Base-by-base conservation (phyloP, 495 filamentous ascomycete genomes). In the Hypoxylon fragiforme region DNA sequence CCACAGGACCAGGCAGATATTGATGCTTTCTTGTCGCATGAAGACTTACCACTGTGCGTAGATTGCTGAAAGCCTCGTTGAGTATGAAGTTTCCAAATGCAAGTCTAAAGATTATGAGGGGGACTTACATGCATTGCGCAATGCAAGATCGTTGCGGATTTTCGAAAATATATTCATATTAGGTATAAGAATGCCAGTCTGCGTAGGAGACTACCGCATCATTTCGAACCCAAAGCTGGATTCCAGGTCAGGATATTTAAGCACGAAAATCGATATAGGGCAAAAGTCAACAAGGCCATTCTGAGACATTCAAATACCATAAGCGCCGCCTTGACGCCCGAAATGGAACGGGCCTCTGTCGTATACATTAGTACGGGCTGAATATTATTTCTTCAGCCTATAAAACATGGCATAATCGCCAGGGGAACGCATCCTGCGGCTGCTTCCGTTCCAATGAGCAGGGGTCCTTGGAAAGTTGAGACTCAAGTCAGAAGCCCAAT, bases 21-120 rank as follows among this genome's bases (percentile, higher is more conserved):
- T n/a, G n/a, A n/a, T n/a, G n/a, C n/a, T 9, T 28, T 28, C 24
- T 28, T 4, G 4, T 19, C 13, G 26, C n/a, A 22, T 5, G 31
- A 37, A 31, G 21, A 36, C 20, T 47, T 58, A 58, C 54, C 54
- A 58, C 52, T 58, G 54, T 15, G 32, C 54, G 15, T 58, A 58
- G 1, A 58, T 42, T 14, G 54, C 54, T 58, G n/a, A 40, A 8
- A 26, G 12, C 34, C 11, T 8, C 21, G 11, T 11, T 54, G 1
- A 58, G 47, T 34, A 26, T 22, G n/a, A n/a, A 36, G 30, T 21
- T 9, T 32, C 15, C 7, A 18, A n/a, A 3, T 15, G 31, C 13
- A n/a, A n/a, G 13, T 40, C n/a, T 15, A 11, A 1, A 28, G 13
- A 34, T 19, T 14, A 16, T 32, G 7, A 2, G 20, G 19, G 14